Evolutionary conservation across 2,329 filamentous ascomycete genomes (phyloP).

Genomic region (Lanzia echinophila): DNA sequence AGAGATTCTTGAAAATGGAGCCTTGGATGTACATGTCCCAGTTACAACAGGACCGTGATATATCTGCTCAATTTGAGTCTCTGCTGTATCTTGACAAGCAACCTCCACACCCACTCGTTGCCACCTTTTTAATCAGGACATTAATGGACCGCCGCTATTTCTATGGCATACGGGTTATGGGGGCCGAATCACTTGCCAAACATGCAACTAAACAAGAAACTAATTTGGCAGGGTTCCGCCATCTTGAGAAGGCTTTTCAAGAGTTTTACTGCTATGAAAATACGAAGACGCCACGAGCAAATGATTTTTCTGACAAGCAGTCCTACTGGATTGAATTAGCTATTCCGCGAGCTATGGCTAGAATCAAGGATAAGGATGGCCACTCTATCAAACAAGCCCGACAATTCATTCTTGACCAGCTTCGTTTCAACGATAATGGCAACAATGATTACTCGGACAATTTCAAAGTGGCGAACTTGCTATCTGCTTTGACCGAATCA

Average conservation of each 20-base stretch:
- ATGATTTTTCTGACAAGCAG: constrained; percentile 84
- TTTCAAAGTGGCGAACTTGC: constrained; percentile 76
- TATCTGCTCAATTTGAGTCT: constrained; percentile 77
- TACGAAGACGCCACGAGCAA: constrained; percentile 73
- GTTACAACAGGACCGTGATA: constrained; percentile 91
- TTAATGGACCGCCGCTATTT: constrained; percentile 90
- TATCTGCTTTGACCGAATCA: constrained; percentile 56
- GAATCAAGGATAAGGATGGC: constrained; percentile 67
- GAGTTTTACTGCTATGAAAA: constrained; percentile 81
- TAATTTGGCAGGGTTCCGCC: constrained; percentile 72
- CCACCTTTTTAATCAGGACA: constrained; percentile 83
- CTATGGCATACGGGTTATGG: constrained; percentile 83
- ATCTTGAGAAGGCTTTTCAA: constrained; percentile 79
- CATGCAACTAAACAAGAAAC: constrained; percentile 62
- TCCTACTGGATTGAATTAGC: constrained; percentile 79
- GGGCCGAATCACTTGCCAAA: constrained; percentile 68
- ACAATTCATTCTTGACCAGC: constrained; percentile 77
- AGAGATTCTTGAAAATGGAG: constrained; percentile 71
- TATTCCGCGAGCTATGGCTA: constrained; percentile 74
- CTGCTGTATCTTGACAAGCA: constrained; percentile 66
- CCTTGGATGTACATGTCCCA: constrained; percentile 98
- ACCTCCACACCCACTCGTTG: constrained; percentile 70
- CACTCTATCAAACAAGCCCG: constrained; percentile 74
- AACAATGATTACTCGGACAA: constrained; percentile 86
- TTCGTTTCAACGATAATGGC: constrained; percentile 91